Evolutionary conservation across 257 asterid species (phyloP).

Genomic region (Ophiorrhiza pumila): DNA sequence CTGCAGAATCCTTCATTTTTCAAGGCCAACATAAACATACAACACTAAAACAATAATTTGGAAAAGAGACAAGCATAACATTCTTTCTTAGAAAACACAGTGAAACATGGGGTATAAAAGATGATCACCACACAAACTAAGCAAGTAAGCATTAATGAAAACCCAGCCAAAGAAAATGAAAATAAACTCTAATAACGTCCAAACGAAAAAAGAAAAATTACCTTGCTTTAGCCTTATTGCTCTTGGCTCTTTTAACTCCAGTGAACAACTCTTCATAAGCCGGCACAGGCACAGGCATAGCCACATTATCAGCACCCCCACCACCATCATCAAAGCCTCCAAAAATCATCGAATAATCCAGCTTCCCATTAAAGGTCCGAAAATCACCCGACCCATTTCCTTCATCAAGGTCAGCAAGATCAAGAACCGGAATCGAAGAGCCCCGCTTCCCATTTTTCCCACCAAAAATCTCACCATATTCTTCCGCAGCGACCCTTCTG

Average conservation of each 20-base stretch:
- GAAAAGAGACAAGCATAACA: not conserved
- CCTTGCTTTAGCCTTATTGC: conserved; percentile 22
- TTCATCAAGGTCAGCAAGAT: conserved; percentile 54
- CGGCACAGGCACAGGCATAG: conserved; percentile 21
- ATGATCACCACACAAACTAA: not conserved
- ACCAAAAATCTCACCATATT: conserved; percentile 72
- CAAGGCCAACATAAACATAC: not conserved
- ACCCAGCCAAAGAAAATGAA: not conserved
- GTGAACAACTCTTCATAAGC: conserved; percentile 55
- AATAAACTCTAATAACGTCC: not conserved
- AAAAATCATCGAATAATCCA: conserved; percentile 70
- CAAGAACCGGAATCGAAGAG: conserved; percentile 79
- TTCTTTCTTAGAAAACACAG: not conserved
- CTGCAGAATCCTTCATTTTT: not conserved
- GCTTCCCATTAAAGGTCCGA: conserved; percentile 33
- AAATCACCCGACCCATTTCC: conserved; percentile 31
- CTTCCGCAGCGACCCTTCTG: conserved; percentile 30
- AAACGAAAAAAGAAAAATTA: not conserved
- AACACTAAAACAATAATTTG: not conserved
- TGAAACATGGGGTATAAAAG: not conserved
- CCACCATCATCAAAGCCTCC: conserved; percentile 42
- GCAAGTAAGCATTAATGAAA: not conserved
- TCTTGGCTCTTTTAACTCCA: conserved; percentile 24
- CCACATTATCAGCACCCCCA: conserved; percentile 41
- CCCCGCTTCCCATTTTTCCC: conserved; percentile 33